These are phyloP conservation scores for Blastomyces silverae DNA, from an alignment of 2,329 filamentous ascomycete species.

Conservation along the genomic window DNA sequence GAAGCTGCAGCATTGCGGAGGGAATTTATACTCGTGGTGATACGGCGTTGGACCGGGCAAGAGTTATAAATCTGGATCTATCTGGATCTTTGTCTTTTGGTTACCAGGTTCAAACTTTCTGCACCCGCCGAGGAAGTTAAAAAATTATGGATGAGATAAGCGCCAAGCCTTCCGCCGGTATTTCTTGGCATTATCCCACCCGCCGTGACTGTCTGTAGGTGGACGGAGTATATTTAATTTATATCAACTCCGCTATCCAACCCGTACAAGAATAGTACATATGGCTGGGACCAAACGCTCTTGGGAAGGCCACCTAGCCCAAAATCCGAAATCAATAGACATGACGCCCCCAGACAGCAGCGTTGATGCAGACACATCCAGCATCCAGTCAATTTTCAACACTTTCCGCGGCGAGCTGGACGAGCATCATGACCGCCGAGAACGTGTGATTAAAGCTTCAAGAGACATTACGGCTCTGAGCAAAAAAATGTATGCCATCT, in stretches of 20 bases:
- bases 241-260: background rate
- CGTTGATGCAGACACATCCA: slow-evolving; percentile 30
- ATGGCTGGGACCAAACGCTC: slow-evolving; percentile 37
- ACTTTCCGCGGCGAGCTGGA: slow-evolving; percentile 81
- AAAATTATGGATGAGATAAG: background rate
- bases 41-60: background rate
- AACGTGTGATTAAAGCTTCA: slow-evolving; percentile 82
- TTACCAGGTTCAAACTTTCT: background rate
- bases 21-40: background rate
- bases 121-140: background rate
- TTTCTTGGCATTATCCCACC: background rate
- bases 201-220: background rate
- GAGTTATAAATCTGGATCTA: background rate
- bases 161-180: background rate
- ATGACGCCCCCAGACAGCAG: background rate
- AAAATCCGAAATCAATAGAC: slow-evolving; percentile 16
- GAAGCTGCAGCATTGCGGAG: background rate
- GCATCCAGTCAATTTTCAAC: slow-evolving; percentile 68
- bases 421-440: slow-evolving; percentile 85
- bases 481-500: slow-evolving; percentile 77
- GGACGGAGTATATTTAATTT: no score
- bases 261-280: background rate
- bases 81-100: background rate
- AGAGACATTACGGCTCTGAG: slow-evolving; percentile 87
- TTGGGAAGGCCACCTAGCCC: slow-evolving; percentile 34